Evolutionary conservation across 1,284 basidiomycete genomes (phyloP).

Genomic region (Grifola frondosa): DNA sequence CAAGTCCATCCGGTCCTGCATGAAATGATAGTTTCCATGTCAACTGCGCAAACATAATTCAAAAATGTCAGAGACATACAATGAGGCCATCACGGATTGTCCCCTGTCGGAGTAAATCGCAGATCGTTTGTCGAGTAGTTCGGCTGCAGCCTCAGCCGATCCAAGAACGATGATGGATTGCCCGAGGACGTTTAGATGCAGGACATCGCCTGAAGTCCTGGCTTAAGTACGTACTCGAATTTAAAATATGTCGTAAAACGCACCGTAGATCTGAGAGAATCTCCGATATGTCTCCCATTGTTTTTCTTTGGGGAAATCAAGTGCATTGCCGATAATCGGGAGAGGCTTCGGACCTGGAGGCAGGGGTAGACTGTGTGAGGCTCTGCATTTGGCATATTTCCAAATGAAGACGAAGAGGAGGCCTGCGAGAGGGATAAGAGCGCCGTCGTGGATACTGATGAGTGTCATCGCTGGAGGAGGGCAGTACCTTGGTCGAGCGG

Average conservation of each 20-base stretch:
- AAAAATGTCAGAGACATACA: conserved; percentile 9
- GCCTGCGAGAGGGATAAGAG: too few relatives aligned
- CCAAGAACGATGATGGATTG: conserved; percentile 12
- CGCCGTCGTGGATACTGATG: too few relatives aligned
- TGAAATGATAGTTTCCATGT: too few relatives aligned
- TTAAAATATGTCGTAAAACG: too few relatives aligned
- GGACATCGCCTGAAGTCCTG: conserved; percentile 9
- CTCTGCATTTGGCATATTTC: too few relatives aligned
- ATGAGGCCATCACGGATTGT: conserved; percentile 3
- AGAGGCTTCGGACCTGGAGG: conserved; percentile 6
- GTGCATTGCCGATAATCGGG: conserved; percentile 7
- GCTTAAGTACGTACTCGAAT: too few relatives aligned
- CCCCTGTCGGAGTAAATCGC: conserved; percentile 14
- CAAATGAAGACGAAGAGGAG: too few relatives aligned
- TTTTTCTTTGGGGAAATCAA: conserved; percentile 3
- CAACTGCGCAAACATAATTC: neutral
- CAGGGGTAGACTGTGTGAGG: conserved; percentile 5
- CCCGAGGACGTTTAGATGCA: conserved; percentile 7
- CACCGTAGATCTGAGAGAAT: too few relatives aligned
- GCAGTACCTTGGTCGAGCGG: too few relatives aligned
- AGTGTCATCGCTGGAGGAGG: too few relatives aligned
- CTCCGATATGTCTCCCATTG: too few relatives aligned
- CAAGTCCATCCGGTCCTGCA: conserved; percentile 2
- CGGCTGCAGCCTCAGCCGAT: conserved; percentile 13
- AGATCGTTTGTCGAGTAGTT: conserved; percentile 17